A percentile compares a stretch with the other conserved stretches of the same genome.
phyloP scores from a whole-genome alignment of 176 grass and related monocot genomes.

The Carex myosuroides region DNA sequence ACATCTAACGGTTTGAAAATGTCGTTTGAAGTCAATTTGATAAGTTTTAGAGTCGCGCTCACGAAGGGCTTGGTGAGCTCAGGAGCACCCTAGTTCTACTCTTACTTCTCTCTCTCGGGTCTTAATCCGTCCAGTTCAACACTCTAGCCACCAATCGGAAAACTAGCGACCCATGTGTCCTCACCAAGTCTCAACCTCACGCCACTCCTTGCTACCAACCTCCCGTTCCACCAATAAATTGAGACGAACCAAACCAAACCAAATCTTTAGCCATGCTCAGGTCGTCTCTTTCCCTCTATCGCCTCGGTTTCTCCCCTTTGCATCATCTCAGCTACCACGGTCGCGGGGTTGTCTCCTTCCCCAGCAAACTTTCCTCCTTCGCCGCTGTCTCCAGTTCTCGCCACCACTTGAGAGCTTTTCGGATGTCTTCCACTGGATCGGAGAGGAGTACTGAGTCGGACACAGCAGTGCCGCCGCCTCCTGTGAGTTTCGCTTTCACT shows the following conservation, averaged over 20 bases:
- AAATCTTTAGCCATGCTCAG: conserved; percentile 36
- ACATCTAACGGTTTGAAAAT: no score
- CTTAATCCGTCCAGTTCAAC: not conserved
- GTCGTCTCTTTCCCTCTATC: conserved; percentile 54
- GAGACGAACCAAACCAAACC: not conserved
- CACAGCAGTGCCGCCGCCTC: conserved; percentile 14
- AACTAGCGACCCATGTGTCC: conserved; percentile 14
- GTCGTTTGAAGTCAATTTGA: no score
- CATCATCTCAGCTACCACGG: not conserved
- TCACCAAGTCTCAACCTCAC: conserved; percentile 8
- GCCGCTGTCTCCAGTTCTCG: conserved; percentile 1
- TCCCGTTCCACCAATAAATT: conserved; percentile 36
- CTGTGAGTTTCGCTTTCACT: conserved; percentile 30
- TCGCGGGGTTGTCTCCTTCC: conserved; percentile 9
- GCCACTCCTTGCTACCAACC: not conserved
- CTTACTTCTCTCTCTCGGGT: not conserved
- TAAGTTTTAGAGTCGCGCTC: no score
- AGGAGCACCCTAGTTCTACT: no score
- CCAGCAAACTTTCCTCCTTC: conserved; percentile 7
- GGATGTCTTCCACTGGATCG: conserved; percentile 35
- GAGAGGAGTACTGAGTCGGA: conserved; percentile 17
- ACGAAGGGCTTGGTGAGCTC: no score
- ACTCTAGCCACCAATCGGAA: not conserved
- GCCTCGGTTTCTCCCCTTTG: conserved; percentile 35
- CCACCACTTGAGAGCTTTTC: conserved; percentile 13